Evolutionary conservation across 164 flowering plant genomes (phyloP), one percentile per base, ranked within the genome.

Genomic region (Magnolia changhungtana): DNA sequence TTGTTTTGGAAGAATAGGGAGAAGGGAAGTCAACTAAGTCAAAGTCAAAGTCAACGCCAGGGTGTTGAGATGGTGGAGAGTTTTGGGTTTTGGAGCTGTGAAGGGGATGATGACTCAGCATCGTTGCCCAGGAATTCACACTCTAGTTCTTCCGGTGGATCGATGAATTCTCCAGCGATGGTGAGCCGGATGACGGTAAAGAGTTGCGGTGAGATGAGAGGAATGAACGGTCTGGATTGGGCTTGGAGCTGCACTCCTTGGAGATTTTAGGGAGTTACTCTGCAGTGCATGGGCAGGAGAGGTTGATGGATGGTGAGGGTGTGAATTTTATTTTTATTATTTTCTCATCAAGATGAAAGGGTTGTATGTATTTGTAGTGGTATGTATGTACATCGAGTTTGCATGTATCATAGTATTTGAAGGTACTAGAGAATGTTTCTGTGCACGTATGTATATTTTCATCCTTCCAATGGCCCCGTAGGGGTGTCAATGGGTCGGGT

Each of bases 1-100:
- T 59, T 64, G 66, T 24, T 58, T 10, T 58, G 74, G 74, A 72
- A 27, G 31, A 72, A 27, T 66, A 59, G 7, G 63, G 65, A 45
- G 23, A 58, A 7, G 74, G 29, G 61, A 27, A 13, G 66, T 16
- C 16, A 16, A 29, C 24, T 8, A 21, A 58, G 8, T 6, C 24
- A 4, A 6, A 1, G 59, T 19, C 7, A 37, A 4, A 50, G n/a
- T 37, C 50, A 18, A 52, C 63, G n/a, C 20, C 8, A 19, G 20
- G 20, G 63, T 59, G 63, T 71, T 18, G 73, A 7, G 55, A 71
- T 61, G 72, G 7, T 7, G 20, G 63, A 71, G 50, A 50, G 73
- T 27, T 9, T 14, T 23, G 58, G 23, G 37, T 71, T 71, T 7
- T 50, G 31, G 31, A n/a, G 73, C 73, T 71, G 58, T 49, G 73